Conservation (phyloP, 371 early-diverging fungal genomes). For the Apophysomyces trapeziformis region DNA sequence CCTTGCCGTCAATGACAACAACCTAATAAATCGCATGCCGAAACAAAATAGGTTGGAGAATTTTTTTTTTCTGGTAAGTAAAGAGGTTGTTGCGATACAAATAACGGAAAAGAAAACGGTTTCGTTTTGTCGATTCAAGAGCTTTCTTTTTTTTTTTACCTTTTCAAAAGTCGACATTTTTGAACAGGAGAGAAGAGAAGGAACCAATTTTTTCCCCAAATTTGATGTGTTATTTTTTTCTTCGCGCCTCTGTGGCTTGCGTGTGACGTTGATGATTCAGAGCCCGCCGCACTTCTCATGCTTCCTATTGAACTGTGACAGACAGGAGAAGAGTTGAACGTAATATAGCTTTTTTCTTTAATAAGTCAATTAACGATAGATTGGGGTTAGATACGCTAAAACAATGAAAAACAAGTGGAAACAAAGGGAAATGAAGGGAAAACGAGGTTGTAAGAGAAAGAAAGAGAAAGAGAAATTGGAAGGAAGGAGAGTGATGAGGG, state of each 20-base stretch:
- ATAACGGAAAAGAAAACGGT: background rate
- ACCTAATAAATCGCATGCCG: slow-evolving; percentile 61
- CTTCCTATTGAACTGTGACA: too few species aligned
- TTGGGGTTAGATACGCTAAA: background rate
- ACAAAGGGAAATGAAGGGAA: too few species aligned
- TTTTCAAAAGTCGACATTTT: slow-evolving; percentile 53
- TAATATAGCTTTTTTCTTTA: too few species aligned
- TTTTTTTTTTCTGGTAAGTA: background rate
- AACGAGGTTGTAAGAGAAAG: too few species aligned
- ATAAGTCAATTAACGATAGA: too few species aligned
- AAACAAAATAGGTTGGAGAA: slow-evolving; percentile 8
- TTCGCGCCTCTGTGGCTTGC: slow-evolving; percentile 11
- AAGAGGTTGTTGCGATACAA: too few species aligned
- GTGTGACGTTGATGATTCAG: slow-evolving; percentile 7
- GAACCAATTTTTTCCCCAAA: slow-evolving; percentile 13
- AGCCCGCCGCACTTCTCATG: background rate
- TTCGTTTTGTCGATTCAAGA: background rate
- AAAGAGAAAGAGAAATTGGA: too few species aligned
- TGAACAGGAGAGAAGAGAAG: slow-evolving; percentile 25
- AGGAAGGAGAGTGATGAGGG: too few species aligned
- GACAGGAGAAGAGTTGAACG: too few species aligned
- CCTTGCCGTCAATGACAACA: slow-evolving; percentile 99
- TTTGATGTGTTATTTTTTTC: slow-evolving; percentile 11
- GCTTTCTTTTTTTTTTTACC: slow-evolving; percentile 22
- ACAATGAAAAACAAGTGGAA: too few species aligned